These are phyloP conservation scores for Dentipellis sp. DNA, from an alignment of 768 basidiomycete genomes.

Conservation along the genomic window DNA sequence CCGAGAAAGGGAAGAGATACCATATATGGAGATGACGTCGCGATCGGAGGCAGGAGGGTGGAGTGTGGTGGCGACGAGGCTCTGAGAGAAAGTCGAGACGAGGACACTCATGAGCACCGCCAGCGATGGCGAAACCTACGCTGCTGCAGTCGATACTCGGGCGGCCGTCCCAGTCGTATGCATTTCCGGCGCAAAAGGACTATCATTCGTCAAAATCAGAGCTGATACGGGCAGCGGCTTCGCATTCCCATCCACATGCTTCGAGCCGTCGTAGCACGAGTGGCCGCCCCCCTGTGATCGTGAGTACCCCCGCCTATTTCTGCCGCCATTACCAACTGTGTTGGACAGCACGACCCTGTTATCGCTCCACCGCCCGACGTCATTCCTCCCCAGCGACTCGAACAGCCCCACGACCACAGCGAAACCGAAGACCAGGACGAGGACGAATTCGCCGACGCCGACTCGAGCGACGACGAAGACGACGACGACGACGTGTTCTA, in stretches of 20 bases:
- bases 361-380: background rate
- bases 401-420: background rate
- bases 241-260: background rate
- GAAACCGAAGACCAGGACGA: background rate
- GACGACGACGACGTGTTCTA: conserved; percentile 6
- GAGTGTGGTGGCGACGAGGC: background rate
- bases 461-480: conserved; percentile 5
- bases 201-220: conserved; percentile 7
- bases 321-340: background rate
- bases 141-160: conserved; percentile 10
- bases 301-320: background rate
- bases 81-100: background rate
- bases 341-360: background rate
- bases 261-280: background rate
- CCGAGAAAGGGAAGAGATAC: background rate
- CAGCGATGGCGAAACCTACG: conserved; percentile 12
- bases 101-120: background rate
- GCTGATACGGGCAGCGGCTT: conserved; percentile 2
- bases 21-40: background rate
- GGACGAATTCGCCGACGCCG: background rate
- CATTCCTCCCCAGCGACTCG: background rate
- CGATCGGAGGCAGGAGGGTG: background rate
- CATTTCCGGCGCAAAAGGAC: conserved; percentile 4
- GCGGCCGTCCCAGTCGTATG: conserved; percentile 7
- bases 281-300: background rate